These are phyloP conservation scores for Aspergillus egyptiacus DNA, from an alignment of 495 filamentous ascomycete species.

Conservation along the genomic window DNA sequence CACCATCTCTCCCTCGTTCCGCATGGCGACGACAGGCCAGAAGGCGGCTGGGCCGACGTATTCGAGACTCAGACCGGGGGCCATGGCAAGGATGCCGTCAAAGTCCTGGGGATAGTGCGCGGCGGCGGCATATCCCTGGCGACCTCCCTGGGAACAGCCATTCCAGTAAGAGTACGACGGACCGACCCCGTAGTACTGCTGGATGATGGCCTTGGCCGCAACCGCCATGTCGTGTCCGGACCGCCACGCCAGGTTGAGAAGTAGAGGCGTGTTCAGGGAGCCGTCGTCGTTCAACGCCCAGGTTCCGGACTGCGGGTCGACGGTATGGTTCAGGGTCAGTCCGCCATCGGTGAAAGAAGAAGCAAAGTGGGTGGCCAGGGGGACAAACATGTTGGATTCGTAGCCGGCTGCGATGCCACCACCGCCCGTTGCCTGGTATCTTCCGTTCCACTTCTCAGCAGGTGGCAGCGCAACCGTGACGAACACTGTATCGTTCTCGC, in stretches of 20 bases:
- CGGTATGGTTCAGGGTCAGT: conserved; percentile 6
- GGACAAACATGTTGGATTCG: background rate
- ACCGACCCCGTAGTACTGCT: conserved; percentile 7
- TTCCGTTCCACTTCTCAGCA: conserved; percentile 1
- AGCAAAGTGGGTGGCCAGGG: background rate
- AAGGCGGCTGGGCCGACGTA: background rate
- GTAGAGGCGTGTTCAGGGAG: background rate
- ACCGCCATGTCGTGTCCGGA: conserved; percentile 5
- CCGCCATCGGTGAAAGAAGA: conserved; percentile 11
- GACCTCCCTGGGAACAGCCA: conserved; percentile 44
- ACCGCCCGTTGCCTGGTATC: conserved; percentile 12
- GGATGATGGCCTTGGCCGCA: conserved; percentile 6
- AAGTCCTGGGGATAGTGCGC: conserved; percentile 39
- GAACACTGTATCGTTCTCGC: conserved; percentile 1
- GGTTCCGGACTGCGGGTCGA: conserved; percentile 5
- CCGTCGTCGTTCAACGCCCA: conserved; percentile 9
- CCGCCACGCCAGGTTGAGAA: conserved; percentile 2
- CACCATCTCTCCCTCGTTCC: background rate
- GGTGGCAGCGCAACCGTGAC: conserved; percentile 7
- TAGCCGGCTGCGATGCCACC: conserved; percentile 11
- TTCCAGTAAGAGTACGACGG: conserved; percentile 32
- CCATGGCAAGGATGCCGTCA: conserved; percentile 54
- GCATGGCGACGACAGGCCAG: conserved; percentile 7
- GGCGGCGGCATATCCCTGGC: conserved; percentile 34
- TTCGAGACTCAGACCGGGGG: conserved; percentile 23